Evolutionary conservation across 2,329 filamentous ascomycete species (phyloP), one percentile per base, ranked within the genome.

Genomic region (Ophiostoma fasciatum): DNA sequence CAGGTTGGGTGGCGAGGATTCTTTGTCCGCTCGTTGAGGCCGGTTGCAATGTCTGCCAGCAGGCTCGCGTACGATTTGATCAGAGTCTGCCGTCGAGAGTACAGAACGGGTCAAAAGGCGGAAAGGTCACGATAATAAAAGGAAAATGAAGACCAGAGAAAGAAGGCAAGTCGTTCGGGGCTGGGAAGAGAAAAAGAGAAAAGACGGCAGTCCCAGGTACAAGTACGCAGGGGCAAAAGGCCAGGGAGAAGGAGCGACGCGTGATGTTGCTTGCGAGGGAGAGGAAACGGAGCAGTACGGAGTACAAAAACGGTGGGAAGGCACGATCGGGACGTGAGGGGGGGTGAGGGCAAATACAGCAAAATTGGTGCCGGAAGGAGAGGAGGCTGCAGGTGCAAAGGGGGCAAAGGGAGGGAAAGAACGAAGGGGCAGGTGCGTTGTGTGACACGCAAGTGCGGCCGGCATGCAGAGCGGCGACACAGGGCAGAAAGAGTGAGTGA

Each of bases 341-440:
- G 17, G 25, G 28, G 21, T 30, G n/a, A n/a, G n/a, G n/a, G n/a
- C n/a, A n/a, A n/a, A n/a, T n/a, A n/a, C n/a, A n/a, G n/a, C n/a
- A n/a, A n/a, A n/a, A n/a, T n/a, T n/a, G n/a, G 34, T 27, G 36
- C 23, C 31, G 31, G 31, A 34, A 31, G 31, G 31, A 27, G 25
- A 26, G 15, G 35, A 21, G 18, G 28, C 28, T 12, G 21, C 17
- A 12, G 23, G 17, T 14, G 18, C 9, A 26, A 5, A 21, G 28
- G 20, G 21, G 28, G 28, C n/a, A 26, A 25, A 31, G 19, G 33
- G 26, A 23, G 26, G 17, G 27, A 22, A 18, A 27, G 22, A 13
- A 23, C 21, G 21, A 23, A n/a, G n/a, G n/a, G n/a, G n/a, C n/a
- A n/a, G n/a, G n/a, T n/a, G n/a, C n/a, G n/a, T n/a, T n/a, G n/a